Conservation (phyloP, 2,329 filamentous ascomycete genomes). For the Periconia sp. region DNA sequence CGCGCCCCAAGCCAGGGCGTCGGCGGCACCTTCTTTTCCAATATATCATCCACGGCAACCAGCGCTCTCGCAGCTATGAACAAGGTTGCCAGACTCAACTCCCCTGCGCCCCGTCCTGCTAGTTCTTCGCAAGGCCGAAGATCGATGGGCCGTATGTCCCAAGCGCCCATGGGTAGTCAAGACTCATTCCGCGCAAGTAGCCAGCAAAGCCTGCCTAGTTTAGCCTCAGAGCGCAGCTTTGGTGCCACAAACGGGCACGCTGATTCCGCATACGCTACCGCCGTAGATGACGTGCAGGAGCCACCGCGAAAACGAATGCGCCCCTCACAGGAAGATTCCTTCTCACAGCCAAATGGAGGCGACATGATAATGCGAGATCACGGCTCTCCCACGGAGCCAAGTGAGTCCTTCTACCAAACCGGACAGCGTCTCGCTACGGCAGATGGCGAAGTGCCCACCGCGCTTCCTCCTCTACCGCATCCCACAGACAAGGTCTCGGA, state of each 20-base stretch:
- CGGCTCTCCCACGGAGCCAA: conserved; percentile 76
- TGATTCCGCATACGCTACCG: conserved; percentile 74
- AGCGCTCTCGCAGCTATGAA: conserved; percentile 95
- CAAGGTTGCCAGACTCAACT: conserved; percentile 88
- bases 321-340: conserved; percentile 50
- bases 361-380: conserved; percentile 64
- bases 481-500: conserved; percentile 70
- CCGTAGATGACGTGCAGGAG: conserved; percentile 64
- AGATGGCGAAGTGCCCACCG: conserved; percentile 61
- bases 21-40: conserved; percentile 93
- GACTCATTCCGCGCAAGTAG: conserved; percentile 74
- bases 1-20: conserved; percentile 66
- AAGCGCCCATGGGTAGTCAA: conserved; percentile 68
- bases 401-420: conserved; percentile 71
- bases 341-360: conserved; percentile 54
- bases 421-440: conserved; percentile 54
- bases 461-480: conserved; percentile 68
- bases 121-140: conserved; percentile 70
- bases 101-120: conserved; percentile 71
- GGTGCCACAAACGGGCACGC: conserved; percentile 55
- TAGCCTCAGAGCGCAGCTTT: conserved; percentile 77
- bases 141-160: conserved; percentile 73
- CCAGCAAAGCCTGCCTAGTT: conserved; percentile 76
- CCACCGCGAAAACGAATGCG: conserved; percentile 81
- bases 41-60: conserved; percentile 91